Evolutionary conservation across 2,329 filamentous ascomycete species (phyloP), one percentile per base, ranked within the genome.

Genomic region (Ascochyta pisi): DNA sequence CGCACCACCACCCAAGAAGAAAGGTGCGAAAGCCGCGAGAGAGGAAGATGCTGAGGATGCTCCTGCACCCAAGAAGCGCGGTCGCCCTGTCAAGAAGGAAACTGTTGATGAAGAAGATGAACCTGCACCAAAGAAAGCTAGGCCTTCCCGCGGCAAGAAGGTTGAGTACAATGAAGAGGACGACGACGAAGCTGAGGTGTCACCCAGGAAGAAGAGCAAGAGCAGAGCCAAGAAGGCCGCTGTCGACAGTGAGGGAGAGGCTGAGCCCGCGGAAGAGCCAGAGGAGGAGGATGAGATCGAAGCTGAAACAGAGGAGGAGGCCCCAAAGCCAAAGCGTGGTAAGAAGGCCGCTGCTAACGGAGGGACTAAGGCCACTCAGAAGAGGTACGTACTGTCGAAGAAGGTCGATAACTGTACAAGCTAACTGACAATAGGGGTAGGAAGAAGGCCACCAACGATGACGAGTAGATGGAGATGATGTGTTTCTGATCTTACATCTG

Each of bases 11-110:
- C 52, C 67, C 1, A 68, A 69, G 52, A 76, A 77, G 65, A 57
- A 53, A 41, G 37, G 44, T 19, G 45, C 33, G n/a, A 56, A 56
- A 40, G 53, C 42, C 24, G 24, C 13, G 4, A 54, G 48, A 23
- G 43, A 59, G 6, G 58, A 62, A 37, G 63, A 70, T 27, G 64
- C 67, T 6, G 74, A 76, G 3, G 65, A 66, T 16, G 62, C 54
- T n/a, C 63, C 65, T n/a, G 62, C 66, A 35, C 61, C 67, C 7
- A 70, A 73, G 61, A 77, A 78, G 29, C 67, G 57, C 24, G 53
- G 58, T n/a, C 43, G 49, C 5, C n/a, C 54, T 38, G 69, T 63
- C 34, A 71, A 70, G 60, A 73, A 73, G 50, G 56, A 61, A 34
- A 53, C 45, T 3, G 45, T 48, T 4, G 63, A 73, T 23, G 68